Evolutionary conservation across 1,139 yeast genomes (phyloP).

Genomic region (Sugiyamaella xylanicola): DNA sequence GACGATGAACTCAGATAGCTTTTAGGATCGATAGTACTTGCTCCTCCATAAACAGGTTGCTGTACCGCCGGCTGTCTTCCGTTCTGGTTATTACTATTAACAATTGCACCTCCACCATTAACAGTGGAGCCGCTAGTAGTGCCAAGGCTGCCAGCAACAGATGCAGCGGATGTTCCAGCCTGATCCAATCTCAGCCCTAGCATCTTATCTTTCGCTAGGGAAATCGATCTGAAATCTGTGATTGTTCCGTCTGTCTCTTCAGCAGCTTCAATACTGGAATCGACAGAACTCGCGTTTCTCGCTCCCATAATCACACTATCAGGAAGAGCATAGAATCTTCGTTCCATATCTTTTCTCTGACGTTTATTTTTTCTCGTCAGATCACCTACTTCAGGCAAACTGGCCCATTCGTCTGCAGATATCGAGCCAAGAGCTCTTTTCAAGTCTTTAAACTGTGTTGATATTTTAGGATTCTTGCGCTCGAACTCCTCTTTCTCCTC

Average conservation of each 20-base stretch:
- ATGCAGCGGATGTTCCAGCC: constrained; percentile 17
- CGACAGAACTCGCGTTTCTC: constrained; percentile 42
- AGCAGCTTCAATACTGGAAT: constrained; percentile 44
- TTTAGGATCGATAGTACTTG: constrained; percentile 41
- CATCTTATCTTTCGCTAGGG: constrained; percentile 56
- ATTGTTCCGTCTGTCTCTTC: constrained; percentile 37
- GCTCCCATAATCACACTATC: constrained; percentile 56
- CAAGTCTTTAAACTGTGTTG: constrained; percentile 56
- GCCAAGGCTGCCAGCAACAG: constrained; percentile 4
- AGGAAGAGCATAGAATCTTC: constrained; percentile 80
- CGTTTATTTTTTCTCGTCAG: constrained; percentile 79
- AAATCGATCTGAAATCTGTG: constrained; percentile 54
- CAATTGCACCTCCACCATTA: background rate
- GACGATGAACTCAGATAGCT: constrained; percentile 48
- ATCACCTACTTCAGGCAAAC: constrained; percentile 87
- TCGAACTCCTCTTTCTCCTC: constrained; percentile 35
- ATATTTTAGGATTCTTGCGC: constrained; percentile 41
- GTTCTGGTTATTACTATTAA: background rate
- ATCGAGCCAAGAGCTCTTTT: constrained; percentile 64
- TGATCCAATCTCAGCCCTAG: constrained; percentile 53
- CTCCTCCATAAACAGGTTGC: constrained; percentile 11
- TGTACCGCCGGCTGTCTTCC: background rate
- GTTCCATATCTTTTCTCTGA: constrained; percentile 60
- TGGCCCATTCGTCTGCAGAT: constrained; percentile 74
- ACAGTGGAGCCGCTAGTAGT: constrained; percentile 7